Percentiles rank a stretch among this genome's conserved stretches.
Evolutionary conservation across 768 basidiomycete genomes (phyloP).

Genomic region (Boletus barrowsii): DNA sequence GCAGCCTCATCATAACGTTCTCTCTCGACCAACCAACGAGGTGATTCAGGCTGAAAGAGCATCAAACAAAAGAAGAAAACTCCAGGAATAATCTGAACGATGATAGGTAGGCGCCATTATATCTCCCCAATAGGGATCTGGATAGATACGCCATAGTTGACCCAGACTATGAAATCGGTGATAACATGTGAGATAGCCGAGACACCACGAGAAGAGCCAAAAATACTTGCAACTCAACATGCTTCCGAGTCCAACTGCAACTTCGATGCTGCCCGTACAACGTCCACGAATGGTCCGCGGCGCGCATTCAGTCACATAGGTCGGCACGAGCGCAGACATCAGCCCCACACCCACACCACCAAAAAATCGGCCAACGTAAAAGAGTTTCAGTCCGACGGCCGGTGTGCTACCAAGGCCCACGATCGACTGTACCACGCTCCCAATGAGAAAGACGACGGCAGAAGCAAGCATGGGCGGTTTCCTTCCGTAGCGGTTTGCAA

Average conservation of each 20-base stretch:
- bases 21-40: slow-evolving; percentile 39
- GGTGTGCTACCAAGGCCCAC: slow-evolving; percentile 31
- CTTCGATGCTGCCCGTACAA: slow-evolving; percentile 33
- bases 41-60: slow-evolving; percentile 40
- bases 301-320: slow-evolving; percentile 38
- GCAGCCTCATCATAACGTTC: slow-evolving; percentile 35
- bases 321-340: slow-evolving; percentile 34
- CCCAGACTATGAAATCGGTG: slow-evolving; percentile 28
- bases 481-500: slow-evolving; percentile 33
- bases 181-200: background rate
- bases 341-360: slow-evolving; percentile 47
- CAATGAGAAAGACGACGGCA: slow-evolving; percentile 33
- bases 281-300: slow-evolving; percentile 38
- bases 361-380: slow-evolving; percentile 42
- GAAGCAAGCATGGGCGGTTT: slow-evolving; percentile 33
- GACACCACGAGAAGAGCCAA: background rate
- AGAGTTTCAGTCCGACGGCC: slow-evolving; percentile 24
- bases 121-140: slow-evolving; percentile 26
- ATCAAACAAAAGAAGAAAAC: slow-evolving; percentile 35
- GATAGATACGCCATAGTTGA: slow-evolving; percentile 33
- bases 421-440: slow-evolving; percentile 33
- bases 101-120: slow-evolving; percentile 39
- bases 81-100: slow-evolving; percentile 40
- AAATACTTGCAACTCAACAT: slow-evolving; percentile 35
- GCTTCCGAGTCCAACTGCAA: slow-evolving; percentile 33